phyloP scores from a whole-genome alignment of 306 rosid genomes.

The Lablab purpureus region DNA sequence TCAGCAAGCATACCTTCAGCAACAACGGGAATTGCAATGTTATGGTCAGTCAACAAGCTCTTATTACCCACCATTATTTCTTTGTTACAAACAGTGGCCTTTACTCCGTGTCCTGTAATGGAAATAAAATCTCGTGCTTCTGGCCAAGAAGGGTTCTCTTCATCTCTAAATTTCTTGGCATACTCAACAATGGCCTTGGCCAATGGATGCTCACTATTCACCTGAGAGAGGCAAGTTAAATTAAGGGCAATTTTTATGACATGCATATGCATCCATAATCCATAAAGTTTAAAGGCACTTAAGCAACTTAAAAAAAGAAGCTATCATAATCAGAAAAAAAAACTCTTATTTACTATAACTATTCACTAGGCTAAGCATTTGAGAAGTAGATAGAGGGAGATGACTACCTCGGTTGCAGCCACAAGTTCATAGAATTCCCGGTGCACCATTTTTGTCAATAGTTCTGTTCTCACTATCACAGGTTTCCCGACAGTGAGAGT shows the following conservation, averaged over 20 bases:
- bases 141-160: slow-evolving; percentile 69
- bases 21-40: slow-evolving; percentile 56
- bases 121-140: slow-evolving; percentile 77
- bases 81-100: slow-evolving; percentile 74
- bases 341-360: slow-evolving; percentile 14
- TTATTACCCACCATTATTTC: slow-evolving; percentile 80
- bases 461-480: slow-evolving; percentile 65
- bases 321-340: not conserved
- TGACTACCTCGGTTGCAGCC: slow-evolving; percentile 84
- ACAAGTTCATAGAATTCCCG: slow-evolving; percentile 78
- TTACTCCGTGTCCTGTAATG: slow-evolving; percentile 90
- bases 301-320: not conserved
- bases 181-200: slow-evolving; percentile 85
- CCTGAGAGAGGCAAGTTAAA: slow-evolving; percentile 55
- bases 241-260: not conserved
- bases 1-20: slow-evolving; percentile 71
- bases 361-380: slow-evolving; percentile 19
- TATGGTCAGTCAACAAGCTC: slow-evolving; percentile 66
- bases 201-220: slow-evolving; percentile 88
- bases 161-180: slow-evolving; percentile 72
- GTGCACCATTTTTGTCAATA: slow-evolving; percentile 54
- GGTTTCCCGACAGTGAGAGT: slow-evolving; percentile 92
- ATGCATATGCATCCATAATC: slow-evolving; percentile 20
- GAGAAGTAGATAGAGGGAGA: slow-evolving; percentile 3
- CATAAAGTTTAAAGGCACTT: slow-evolving; percentile 1